Base-by-base conservation (phyloP, 163 green algal genomes). In the Scenedesmus sp. region DNA sequence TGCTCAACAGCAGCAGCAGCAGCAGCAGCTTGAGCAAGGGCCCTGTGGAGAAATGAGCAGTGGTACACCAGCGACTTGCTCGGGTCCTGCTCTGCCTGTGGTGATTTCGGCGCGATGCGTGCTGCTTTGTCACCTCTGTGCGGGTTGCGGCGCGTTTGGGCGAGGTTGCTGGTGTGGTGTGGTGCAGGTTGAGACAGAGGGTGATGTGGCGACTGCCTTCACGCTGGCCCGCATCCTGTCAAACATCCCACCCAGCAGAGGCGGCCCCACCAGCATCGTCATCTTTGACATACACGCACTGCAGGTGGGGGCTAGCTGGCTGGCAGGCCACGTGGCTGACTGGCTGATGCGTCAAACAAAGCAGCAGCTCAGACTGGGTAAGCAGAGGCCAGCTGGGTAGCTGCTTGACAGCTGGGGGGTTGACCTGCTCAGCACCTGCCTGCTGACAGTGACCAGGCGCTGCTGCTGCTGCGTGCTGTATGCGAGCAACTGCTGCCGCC, bases 241-340 rank as follows among this genome's bases (percentile, higher is more conserved):
- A 61, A 98, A 99, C 91, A 99, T 99, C 51, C 98, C 98, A 0
- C 95, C 99, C n/a, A 99, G 97, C 1, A 91, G 98, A 4, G 98
- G 98, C 18, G 98, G 98, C 15, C 98, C 98, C 15, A 96, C 95
- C 26, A 97, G 93, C 88, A 92, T 99, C 1, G 97, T 99, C 46
- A 99, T 99, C 87, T 99, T 99, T 84, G 98, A 99, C 96, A 99
- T 99, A 84, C 98, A 99, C 93, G 98, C 98, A 0, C 95, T 99
- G n/a, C 98, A 99, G 95, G 97, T 97, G 78, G 9, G 68, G 18
- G 42, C 78, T 40, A 1, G 26, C 61, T 37, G 61, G 30, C 30
- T 40, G 30, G 20, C 78, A 65, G 42, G 1, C n/a, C n/a, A n/a
- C n/a, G n/a, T n/a, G n/a, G n/a, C n/a, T n/a, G n/a, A 42, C 42